phyloP scores from a whole-genome alignment of 305 asterid genomes.

The Caryopteris hybrid region DNA sequence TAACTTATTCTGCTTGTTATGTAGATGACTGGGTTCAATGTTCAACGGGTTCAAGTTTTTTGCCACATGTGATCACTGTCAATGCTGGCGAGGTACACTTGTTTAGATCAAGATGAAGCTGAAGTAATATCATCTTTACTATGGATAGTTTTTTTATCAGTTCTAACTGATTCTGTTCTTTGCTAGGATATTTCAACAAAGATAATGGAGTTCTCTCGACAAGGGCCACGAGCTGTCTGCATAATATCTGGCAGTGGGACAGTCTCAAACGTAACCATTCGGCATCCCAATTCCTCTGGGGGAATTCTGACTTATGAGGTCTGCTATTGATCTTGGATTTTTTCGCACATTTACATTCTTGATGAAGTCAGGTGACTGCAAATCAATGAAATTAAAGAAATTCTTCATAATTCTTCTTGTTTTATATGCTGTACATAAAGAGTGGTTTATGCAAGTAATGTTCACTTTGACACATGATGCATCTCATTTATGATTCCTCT shows the following conservation, averaged over 20 bases:
- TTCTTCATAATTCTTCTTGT: not conserved
- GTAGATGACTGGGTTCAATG: constrained; percentile 56
- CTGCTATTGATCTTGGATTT: not conserved
- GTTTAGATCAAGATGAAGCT: not conserved
- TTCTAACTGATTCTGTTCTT: constrained; percentile 15
- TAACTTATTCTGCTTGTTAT: constrained; percentile 7
- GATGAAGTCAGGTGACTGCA: not conserved
- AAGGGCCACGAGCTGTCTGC: constrained; percentile 84
- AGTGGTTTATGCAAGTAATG: not conserved
- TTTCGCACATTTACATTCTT: not conserved
- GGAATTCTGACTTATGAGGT: constrained; percentile 87
- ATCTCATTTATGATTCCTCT: too few relatives aligned
- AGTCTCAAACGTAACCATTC: constrained; percentile 65
- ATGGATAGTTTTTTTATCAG: not conserved
- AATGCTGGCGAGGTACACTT: constrained; percentile 58
- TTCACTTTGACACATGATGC: not conserved
- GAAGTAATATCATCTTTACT: not conserved
- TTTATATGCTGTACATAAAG: not conserved
- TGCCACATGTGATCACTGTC: constrained; percentile 64
- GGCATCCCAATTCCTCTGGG: constrained; percentile 75
- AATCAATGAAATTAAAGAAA: not conserved
- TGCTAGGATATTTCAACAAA: constrained; percentile 68
- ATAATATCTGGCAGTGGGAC: constrained; percentile 70
- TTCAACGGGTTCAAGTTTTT: constrained; percentile 62
- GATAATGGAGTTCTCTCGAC: constrained; percentile 67